Evolutionary conservation across 768 basidiomycete genomes (phyloP).

Genomic region (Lentinus brumalis): DNA sequence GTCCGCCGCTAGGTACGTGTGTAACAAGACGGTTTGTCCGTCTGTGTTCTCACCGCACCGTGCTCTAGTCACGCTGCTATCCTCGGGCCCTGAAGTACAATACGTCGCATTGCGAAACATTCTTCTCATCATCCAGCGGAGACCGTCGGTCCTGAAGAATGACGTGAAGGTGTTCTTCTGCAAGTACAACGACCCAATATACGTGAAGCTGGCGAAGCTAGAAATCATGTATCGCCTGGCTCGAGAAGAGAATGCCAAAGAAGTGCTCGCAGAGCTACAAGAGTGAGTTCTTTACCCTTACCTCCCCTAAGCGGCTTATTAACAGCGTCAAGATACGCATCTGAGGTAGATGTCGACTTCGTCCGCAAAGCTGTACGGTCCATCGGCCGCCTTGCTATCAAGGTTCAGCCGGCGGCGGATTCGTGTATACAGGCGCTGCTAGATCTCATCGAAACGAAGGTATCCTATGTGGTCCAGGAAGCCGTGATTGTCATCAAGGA

Average conservation of each 20-base stretch:
- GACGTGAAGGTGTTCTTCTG: constrained; percentile 99
- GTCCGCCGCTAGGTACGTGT: constrained; percentile 84
- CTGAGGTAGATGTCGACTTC: constrained; percentile 98
- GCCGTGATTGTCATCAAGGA: constrained; percentile 97
- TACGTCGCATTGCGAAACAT: constrained; percentile 98
- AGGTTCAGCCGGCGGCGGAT: constrained; percentile 88
- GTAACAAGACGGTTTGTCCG: background rate
- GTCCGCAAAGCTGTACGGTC: constrained; percentile 97
- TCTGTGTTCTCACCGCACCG: background rate
- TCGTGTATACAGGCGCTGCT: constrained; percentile 87
- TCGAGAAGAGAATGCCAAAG: constrained; percentile 88
- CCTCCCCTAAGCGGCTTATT: background rate
- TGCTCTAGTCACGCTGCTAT: constrained; percentile 81
- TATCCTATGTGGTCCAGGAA: constrained; percentile 96
- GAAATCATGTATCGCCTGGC: constrained; percentile 99
- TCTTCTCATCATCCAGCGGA: constrained; percentile 92
- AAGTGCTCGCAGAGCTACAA: constrained; percentile 92
- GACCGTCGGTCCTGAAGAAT: constrained; percentile 89
- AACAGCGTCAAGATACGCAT: constrained; percentile 74
- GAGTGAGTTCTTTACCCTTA: constrained; percentile 57
- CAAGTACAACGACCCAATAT: constrained; percentile 99
- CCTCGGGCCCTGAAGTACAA: constrained; percentile 98
- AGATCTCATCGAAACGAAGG: constrained; percentile 87
- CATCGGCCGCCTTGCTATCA: constrained; percentile 97
- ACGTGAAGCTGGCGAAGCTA: constrained; percentile 96